Conservation (phyloP, 192 early-diverging fungal genomes). For the Gonapodya prolifera region DNA sequence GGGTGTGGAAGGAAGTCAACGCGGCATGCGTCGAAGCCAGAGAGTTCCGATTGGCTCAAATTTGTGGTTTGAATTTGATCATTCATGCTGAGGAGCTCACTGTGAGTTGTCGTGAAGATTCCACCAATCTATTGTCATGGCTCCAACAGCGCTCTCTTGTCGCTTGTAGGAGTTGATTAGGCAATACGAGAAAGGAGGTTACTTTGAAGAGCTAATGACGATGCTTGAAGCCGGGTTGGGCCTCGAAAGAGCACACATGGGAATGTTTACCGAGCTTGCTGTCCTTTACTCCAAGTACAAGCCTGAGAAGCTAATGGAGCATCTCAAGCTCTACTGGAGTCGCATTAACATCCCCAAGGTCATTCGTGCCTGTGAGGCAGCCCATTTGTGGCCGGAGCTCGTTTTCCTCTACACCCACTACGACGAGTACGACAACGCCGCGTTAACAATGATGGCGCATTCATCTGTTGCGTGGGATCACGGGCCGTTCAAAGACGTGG, state of each 20-base stretch:
- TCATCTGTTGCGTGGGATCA: conserved; percentile 96
- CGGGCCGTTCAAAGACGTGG: conserved; percentile 86
- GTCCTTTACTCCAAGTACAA: conserved; percentile 95
- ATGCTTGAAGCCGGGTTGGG: conserved; percentile 89
- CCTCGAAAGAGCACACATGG: conserved; percentile 98
- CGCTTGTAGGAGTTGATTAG: conserved; percentile 49
- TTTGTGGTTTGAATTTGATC: conserved; percentile 91
- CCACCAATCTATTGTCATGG: neutral
- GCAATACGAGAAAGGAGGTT: conserved; percentile 76
- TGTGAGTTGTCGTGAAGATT: conserved; percentile 4
- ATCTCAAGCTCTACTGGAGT: conserved; percentile 91
- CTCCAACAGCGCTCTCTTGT: neutral
- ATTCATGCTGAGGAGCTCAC: conserved; percentile 96
- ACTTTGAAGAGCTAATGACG: conserved; percentile 81
- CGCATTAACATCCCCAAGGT: conserved; percentile 99
- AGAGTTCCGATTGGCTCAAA: conserved; percentile 96
- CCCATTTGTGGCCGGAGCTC: conserved; percentile 92
- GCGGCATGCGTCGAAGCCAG: conserved; percentile 85
- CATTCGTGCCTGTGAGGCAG: conserved; percentile 81
- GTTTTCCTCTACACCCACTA: conserved; percentile 98
- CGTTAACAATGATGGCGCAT: conserved; percentile 89
- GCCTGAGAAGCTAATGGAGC: conserved; percentile 91
- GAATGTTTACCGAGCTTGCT: conserved; percentile 99
- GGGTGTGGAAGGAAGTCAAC: conserved; percentile 99
- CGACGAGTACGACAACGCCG: conserved; percentile 98